These are phyloP conservation scores for Phaeosphaeria sp. DNA, from an alignment of 2,329 filamentous ascomycete genomes.

Conservation along the genomic window DNA sequence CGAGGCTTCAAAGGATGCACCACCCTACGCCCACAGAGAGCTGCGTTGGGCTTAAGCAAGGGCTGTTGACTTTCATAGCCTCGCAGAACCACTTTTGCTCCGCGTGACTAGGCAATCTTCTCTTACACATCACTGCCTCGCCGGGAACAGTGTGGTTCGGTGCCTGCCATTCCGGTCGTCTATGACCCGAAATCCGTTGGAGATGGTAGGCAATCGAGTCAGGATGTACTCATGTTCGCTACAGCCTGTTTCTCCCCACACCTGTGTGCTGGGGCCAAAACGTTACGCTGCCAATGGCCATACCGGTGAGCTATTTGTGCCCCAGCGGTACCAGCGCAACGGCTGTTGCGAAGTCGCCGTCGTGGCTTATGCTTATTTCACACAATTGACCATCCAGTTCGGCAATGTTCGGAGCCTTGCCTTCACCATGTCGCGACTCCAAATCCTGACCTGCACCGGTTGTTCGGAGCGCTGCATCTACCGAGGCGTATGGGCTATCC, in stretches of 20 bases:
- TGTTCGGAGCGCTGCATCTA: neutral
- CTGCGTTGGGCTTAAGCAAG: neutral
- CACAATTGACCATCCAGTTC: conserved; percentile 60
- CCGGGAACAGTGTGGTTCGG: neutral
- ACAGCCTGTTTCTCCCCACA: neutral
- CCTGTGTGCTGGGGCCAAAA: neutral
- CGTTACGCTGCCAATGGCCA: neutral
- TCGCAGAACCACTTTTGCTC: neutral
- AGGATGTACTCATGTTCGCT: neutral
- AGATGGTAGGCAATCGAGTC: neutral
- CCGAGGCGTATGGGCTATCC: conserved; percentile 15
- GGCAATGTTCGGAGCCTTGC: conserved; percentile 19
- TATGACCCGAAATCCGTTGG: neutral
- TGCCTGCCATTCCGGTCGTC: neutral
- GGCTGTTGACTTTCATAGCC: neutral
- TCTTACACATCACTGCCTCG: neutral
- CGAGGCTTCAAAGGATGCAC: neutral
- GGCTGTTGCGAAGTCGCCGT: conserved; percentile 80
- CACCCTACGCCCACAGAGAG: neutral
- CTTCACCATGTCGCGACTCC: neutral
- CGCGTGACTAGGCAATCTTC: neutral
- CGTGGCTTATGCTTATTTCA: conserved; percentile 83
- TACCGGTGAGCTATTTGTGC: neutral
- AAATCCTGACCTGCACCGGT: neutral
- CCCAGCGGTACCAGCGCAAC: conserved; percentile 63